These are phyloP conservation scores for Chloropicon primus DNA, from an alignment of 139 green algal genomes.

Conservation along the genomic window DNA sequence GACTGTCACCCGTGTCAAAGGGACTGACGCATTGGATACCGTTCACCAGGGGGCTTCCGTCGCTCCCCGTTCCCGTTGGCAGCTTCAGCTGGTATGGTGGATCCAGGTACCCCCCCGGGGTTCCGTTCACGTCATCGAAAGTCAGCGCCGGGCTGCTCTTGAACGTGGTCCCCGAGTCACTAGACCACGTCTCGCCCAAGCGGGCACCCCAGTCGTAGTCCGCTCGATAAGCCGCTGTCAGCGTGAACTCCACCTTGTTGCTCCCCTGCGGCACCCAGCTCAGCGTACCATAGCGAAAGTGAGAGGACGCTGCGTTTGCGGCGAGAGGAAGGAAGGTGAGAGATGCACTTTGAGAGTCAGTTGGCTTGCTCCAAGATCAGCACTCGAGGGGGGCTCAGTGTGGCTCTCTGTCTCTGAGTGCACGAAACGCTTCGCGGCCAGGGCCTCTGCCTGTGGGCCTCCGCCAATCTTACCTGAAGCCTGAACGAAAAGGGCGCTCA, in stretches of 20 bases:
- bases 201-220: constrained; percentile 12
- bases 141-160: neutral
- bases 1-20: constrained; percentile 11
- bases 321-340: too few species aligned
- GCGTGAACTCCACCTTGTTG: constrained; percentile 3
- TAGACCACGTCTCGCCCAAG: constrained; percentile 9
- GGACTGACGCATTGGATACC: constrained; percentile 5
- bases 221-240: constrained; percentile 4
- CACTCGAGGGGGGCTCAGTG: too few species aligned
- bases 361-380: too few species aligned
- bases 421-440: too few species aligned
- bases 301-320: constrained; percentile 2
- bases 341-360: too few species aligned
- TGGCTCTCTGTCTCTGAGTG: too few species aligned
- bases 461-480: too few species aligned
- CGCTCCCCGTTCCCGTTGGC: neutral
- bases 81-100: constrained; percentile 5
- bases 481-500: neutral
- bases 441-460: too few species aligned
- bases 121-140: neutral
- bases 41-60: constrained; percentile 2
- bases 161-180: neutral
- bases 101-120: neutral
- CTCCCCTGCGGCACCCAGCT: constrained; percentile 1
- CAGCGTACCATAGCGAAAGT: constrained; percentile 14